Evolutionary conservation across 2,329 filamentous ascomycete species (phyloP), one percentile per base, ranked within the genome.

Genomic region (Pezicula radicicola): DNA sequence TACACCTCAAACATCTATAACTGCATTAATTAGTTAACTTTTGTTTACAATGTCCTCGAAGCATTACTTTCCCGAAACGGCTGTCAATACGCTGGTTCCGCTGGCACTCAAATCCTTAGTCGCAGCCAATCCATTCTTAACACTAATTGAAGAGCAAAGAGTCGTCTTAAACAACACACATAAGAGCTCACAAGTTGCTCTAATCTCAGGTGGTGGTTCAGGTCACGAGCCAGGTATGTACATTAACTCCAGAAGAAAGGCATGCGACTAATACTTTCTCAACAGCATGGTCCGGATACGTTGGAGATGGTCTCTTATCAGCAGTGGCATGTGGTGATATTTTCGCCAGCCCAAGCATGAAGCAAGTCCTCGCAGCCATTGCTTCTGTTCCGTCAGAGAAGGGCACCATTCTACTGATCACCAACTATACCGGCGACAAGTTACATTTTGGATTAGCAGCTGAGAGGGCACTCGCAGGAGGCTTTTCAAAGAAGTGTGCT

Each of bases 341-440:
- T 57, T 87, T 87, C 57, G 83, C 83, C 15, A 81, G 77, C 6
- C 83, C 83, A 0, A 83, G 78, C 52, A 82, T 83, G 10, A 81
- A 79, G 54, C 83, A 87, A 66, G 82, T 87, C 50, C 65, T 84
- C 8, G 76, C 81, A 1, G 82, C 75, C 6, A 76, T 86, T 39
- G 76, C 79, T 48, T 72, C 74, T 43, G 78, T 76, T 10, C 79
- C 76, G n/a, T 82, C 73, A 27, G 71, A 75, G 33, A 71, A 70
- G 60, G 83, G 83, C 36, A 78, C 77, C 2, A 77, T 86, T 45
- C 70, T 86, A 2, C 77, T 86, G 46, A 77, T 85, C 54, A 84
- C 80, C 43, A 87, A 87, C 66, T 74, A 74, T 50, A 74, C 71
- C 1, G 72, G 72, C 9, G 72, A 74, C 58, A 72, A 72, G 16